These are phyloP conservation scores for Withania somnifera DNA, from an alignment of 305 asterid genomes.

Conservation along the genomic window DNA sequence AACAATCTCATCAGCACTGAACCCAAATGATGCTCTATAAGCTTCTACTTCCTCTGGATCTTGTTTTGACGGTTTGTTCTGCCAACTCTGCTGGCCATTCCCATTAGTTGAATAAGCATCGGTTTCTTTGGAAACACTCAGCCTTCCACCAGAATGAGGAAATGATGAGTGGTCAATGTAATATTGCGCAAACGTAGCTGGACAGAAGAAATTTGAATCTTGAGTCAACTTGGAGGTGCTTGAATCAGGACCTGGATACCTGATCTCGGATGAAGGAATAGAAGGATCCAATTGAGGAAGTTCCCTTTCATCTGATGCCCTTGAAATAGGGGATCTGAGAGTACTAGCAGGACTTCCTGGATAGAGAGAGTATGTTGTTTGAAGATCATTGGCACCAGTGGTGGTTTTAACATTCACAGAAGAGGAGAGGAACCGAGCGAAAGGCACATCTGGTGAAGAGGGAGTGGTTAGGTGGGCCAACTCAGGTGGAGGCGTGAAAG, in stretches of 20 bases:
- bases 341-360: constrained; percentile 82
- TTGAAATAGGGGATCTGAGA: constrained; percentile 65
- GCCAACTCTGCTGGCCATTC: constrained; percentile 55
- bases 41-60: constrained; percentile 97
- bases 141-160: constrained; percentile 80
- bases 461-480: constrained; percentile 92
- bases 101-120: constrained; percentile 69
- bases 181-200: constrained; percentile 91
- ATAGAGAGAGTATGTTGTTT: constrained; percentile 53
- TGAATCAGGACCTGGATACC: constrained; percentile 41
- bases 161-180: constrained; percentile 77
- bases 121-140: constrained; percentile 82
- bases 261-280: constrained; percentile 27
- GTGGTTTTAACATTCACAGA: constrained; percentile 32
- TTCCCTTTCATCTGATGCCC: constrained; percentile 51
- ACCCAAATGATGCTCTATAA: constrained; percentile 95
- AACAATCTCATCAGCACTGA: constrained; percentile 96
- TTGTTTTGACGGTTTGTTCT: constrained; percentile 45
- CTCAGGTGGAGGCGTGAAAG: constrained; percentile 95
- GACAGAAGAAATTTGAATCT: constrained; percentile 95
- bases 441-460: constrained; percentile 98
- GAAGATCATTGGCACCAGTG: constrained; percentile 46
- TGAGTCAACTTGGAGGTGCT: constrained; percentile 47
- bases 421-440: constrained; percentile 83
- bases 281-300: constrained; percentile 44